Base-by-base conservation (phyloP, 352 stramenopile species). In the Globisporangium mamillatum region DNA sequence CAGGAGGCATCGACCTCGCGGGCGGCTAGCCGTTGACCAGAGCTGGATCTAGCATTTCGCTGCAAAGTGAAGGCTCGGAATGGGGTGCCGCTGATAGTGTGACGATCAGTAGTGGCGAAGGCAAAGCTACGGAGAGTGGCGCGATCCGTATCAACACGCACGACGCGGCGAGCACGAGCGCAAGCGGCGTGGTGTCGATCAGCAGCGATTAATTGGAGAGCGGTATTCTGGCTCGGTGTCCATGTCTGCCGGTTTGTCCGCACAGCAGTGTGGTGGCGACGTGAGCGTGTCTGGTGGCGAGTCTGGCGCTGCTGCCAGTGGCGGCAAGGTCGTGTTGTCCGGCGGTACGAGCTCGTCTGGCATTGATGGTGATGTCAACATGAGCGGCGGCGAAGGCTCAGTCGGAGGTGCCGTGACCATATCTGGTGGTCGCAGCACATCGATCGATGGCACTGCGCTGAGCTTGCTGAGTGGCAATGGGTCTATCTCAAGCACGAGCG, bases 341-440 rank as follows among this genome's bases (percentile, higher is more conserved):
- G 57, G 58, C 6, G 48, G 63, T 25, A 38, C 50, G 1, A 62
- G 41, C 18, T 61, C 63, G 27, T 69, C 63, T 58, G 63, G 53
- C 29, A 38, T 58, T 20, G 50, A 50, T 18, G 34, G 61, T 55
- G 10, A 1, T 16, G 10, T 57, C 4, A n/a, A 16, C 55, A 27
- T 63, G 34, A 66, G 34, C 55, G 68, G 65, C n/a, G 63, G 59
- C n/a, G 62, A 67, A 41, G 75, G 70, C 12, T 72, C 70, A 7
- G 73, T 58, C 29, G 72, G 75, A 27, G 14, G 71, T 41, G 67
- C 71, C n/a, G 69, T 70, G 9, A 69, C 73, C 48, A 69, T 68
- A 24, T 65, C 67, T 59, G 69, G 75, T 14, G 60, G 60, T 46
- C 60, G 27, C 27, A 59, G 27, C 50, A 50, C 50, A 63, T 61